Evolutionary conservation across 163 green algal species (phyloP), one percentile per base, ranked within the genome.

Genomic region (Trebouxiophyceae sp.): DNA sequence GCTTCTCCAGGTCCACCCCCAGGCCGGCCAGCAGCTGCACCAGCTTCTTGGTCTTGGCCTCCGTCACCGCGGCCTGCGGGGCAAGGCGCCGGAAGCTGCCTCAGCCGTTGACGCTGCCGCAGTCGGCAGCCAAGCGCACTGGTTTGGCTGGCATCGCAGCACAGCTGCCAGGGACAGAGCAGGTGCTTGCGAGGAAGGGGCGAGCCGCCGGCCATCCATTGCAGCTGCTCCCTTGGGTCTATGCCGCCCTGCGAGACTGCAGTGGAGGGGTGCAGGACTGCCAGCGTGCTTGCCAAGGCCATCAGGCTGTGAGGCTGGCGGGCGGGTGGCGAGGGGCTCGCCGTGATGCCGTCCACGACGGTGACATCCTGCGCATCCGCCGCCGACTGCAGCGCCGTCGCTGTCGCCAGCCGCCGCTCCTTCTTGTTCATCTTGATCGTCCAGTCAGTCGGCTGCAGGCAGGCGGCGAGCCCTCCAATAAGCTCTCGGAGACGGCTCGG

Each of bases 341-440:
- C 74, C 45, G 65, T 60, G 29, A 97, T 65, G 69, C 80, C 80
- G 26, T 96, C 86, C 1, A 95, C 83, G 6, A 97, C 86, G 28
- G 92, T 85, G 64, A 89, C 87, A n/a, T n/a, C n/a, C n/a, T n/a
- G n/a, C 68, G 93, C 87, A 8, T 27, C 64, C 7, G 87, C 84
- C 3, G 94, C 93, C 62, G 65, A 90, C 74, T 97, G 88, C 59
- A 99, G 75, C 19, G 93, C 91, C 33, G 94, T 98, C 29, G 85
- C 86, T 55, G 97, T 69, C 1, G 93, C 93, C 28, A 99, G 77
- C 29, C 87, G 84, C 34, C 84, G 81, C 84, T 99, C 94, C 84
- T 98, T 98, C 80, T 95, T 96, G 88, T 99, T 99, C 89, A 99
- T 98, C 67, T 87, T 93, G 78, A 97, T 93, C 45, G 64, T 86